phyloP scores from a whole-genome alignment of 805 yeast genomes.

The Wickerhamiella sergipiensis region DNA sequence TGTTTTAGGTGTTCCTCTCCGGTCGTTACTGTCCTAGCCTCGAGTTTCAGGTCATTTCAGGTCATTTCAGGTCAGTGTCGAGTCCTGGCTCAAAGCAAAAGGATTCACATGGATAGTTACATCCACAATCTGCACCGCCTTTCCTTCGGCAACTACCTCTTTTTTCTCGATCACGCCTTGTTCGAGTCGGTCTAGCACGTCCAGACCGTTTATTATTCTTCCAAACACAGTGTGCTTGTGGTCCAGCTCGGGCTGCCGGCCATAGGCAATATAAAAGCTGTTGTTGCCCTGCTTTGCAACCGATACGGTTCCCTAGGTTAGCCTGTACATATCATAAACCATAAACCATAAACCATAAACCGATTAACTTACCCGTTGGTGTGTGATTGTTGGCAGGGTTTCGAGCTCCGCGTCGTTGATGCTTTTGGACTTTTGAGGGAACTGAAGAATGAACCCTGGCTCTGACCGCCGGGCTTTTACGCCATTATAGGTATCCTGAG shows the following conservation, averaged over 20 bases:
- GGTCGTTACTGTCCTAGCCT: not conserved
- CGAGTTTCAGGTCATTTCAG: no score
- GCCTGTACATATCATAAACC: not conserved
- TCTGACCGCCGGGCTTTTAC: conserved; percentile 11
- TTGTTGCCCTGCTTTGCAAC: conserved; percentile 31
- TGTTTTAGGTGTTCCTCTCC: not conserved
- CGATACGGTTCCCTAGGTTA: conserved; percentile 25
- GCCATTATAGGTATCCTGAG: conserved; percentile 28
- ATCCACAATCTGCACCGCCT: conserved; percentile 13
- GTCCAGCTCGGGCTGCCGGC: conserved; percentile 42
- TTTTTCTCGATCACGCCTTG: conserved; percentile 24
- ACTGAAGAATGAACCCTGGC: not conserved
- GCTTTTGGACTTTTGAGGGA: not conserved
- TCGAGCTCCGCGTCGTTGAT: not conserved
- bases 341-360: no score
- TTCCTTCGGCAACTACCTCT: conserved; percentile 24
- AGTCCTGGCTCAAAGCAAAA: conserved; percentile 23
- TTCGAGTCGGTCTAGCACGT: conserved; percentile 22
- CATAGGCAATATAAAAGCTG: conserved; percentile 21
- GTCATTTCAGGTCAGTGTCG: not conserved
- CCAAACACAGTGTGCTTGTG: conserved; percentile 20
- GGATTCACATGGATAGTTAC: conserved; percentile 34
- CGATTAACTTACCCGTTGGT: conserved; percentile 1
- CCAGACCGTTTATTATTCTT: conserved; percentile 18
- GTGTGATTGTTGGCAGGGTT: not conserved